Conservation (phyloP, 306 rosid genomes). For the Cyamopsis tetragonoloba region DNA sequence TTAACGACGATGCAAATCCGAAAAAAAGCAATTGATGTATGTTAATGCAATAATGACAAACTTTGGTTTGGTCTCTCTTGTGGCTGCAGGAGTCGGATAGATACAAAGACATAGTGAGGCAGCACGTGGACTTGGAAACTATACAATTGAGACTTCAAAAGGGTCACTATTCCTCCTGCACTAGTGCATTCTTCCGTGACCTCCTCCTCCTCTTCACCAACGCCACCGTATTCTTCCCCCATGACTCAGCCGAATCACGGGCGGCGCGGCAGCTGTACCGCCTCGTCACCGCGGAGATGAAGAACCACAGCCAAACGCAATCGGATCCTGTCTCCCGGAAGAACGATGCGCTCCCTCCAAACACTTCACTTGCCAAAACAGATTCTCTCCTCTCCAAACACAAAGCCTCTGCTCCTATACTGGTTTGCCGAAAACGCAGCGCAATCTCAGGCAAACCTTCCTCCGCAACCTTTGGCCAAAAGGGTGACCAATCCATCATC, state of each 20-base stretch:
- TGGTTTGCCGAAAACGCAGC: constrained; percentile 78
- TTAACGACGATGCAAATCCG: no score
- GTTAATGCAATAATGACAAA: background rate
- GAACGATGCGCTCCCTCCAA: constrained; percentile 31
- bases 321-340: constrained; percentile 30
- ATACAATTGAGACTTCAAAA: constrained; percentile 46
- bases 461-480: constrained; percentile 35
- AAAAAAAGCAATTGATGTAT: no score
- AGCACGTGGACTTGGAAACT: constrained; percentile 62
- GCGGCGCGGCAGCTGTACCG: constrained; percentile 43
- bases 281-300: constrained; percentile 40
- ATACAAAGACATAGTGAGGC: constrained; percentile 49
- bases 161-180: constrained; percentile 47
- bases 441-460: constrained; percentile 46
- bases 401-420: constrained; percentile 56
- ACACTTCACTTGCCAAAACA: constrained; percentile 34
- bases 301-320: constrained; percentile 26
- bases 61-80: background rate
- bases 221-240: constrained; percentile 51
- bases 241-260: constrained; percentile 42
- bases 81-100: constrained; percentile 46
- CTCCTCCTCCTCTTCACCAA: constrained; percentile 64
- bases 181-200: constrained; percentile 51
- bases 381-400: constrained; percentile 55
- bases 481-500: constrained; percentile 35